Percentiles rank a stretch among this genome's conserved stretches.
These are phyloP conservation scores for Globisporangium acanthophoron DNA, from an alignment of 352 stramenopile genomes.

Conservation along the genomic window DNA sequence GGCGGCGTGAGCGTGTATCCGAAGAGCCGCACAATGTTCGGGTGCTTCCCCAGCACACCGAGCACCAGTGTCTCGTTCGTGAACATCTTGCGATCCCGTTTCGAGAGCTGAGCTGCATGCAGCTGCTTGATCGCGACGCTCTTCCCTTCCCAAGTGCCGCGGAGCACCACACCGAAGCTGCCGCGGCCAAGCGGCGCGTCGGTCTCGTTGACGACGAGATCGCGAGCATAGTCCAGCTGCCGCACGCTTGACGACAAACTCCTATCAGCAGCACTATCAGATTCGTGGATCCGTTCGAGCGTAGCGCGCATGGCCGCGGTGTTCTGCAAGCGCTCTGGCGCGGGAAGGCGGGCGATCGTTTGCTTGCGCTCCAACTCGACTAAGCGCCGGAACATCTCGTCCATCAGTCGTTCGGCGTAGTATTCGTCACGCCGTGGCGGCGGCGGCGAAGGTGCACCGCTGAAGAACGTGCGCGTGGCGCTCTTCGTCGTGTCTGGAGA, in stretches of 20 bases:
- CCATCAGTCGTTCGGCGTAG: no score
- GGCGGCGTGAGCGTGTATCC: slow-evolving; percentile 25
- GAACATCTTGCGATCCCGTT: slow-evolving; percentile 31
- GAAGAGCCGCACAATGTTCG: slow-evolving; percentile 31
- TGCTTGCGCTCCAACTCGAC: no score
- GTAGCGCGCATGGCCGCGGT: no score
- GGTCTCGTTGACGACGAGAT: slow-evolving; percentile 17
- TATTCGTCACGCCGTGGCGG: no score
- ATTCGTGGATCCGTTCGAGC: no score
- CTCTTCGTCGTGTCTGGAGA: no score
- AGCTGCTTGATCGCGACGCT: slow-evolving; percentile 35
- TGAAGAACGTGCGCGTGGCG: no score
- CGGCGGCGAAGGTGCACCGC: no score
- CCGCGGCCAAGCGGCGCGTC: slow-evolving; percentile 19
- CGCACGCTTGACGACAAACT: slow-evolving; percentile 5
- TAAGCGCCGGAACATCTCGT: no score
- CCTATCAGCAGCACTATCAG: no score
- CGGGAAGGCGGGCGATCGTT: no score
- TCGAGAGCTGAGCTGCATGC: slow-evolving; percentile 22
- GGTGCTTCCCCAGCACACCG: slow-evolving; percentile 28
- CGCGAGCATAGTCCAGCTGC: slow-evolving; percentile 18
- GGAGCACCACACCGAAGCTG: slow-evolving; percentile 24
- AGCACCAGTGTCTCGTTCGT: slow-evolving; percentile 27
- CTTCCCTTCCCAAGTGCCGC: slow-evolving; percentile 15
- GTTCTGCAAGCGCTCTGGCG: no score